Conservation (phyloP, 148 eudicot species). For the Rhododendron ovatum region DNA sequence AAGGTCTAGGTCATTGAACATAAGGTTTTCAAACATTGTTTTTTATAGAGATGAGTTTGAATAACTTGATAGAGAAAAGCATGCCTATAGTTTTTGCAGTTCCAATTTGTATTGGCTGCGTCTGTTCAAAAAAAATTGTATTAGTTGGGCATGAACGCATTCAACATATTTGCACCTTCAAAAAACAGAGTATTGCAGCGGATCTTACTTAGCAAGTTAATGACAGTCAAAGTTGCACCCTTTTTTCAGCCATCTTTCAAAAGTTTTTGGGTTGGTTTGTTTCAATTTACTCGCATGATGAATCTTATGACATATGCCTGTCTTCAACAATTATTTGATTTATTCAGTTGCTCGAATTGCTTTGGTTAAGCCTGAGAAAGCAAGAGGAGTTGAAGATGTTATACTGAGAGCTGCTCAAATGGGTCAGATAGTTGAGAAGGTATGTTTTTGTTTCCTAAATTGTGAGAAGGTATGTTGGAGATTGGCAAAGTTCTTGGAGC, state of each 20-base stretch:
- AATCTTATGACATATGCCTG: background rate
- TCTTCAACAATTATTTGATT: constrained; percentile 2
- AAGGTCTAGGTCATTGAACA: background rate
- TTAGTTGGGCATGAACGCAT: background rate
- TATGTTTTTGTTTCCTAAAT: background rate
- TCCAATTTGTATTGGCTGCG: background rate
- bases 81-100: background rate
- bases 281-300: background rate
- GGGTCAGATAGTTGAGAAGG: constrained; percentile 96
- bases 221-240: background rate
- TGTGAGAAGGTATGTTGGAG: constrained; percentile 54
- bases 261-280: background rate
- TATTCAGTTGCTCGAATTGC: constrained; percentile 92
- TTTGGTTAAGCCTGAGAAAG: constrained; percentile 96
- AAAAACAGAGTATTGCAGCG: background rate
- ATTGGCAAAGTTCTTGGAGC: background rate
- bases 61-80: background rate
- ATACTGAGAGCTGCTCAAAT: constrained; percentile 83
- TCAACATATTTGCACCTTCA: background rate
- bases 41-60: background rate
- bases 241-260: background rate
- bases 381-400: constrained; percentile 97
- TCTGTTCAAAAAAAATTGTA: background rate
- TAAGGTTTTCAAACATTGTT: background rate
- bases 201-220: background rate